These are phyloP conservation scores for Cucumis hystrix DNA, from an alignment of 306 rosid species.

Conservation along the genomic window DNA sequence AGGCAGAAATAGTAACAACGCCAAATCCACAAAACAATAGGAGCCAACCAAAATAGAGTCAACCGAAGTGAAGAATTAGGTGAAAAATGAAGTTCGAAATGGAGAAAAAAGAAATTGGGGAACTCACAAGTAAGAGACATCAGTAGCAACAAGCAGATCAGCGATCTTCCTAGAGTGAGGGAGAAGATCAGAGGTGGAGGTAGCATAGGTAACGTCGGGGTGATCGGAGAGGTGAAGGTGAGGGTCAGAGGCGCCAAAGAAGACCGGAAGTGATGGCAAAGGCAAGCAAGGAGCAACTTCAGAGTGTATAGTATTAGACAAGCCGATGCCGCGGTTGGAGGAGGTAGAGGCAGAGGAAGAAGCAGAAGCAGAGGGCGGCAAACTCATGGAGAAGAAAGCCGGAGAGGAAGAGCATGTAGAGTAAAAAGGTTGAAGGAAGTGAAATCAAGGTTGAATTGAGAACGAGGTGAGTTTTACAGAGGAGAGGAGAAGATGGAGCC, in stretches of 20 bases:
- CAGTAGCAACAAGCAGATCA: slow-evolving; percentile 72
- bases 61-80: slow-evolving; percentile 16
- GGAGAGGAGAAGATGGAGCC: neutral
- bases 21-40: neutral
- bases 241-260: slow-evolving; percentile 66
- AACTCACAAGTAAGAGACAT: slow-evolving; percentile 82
- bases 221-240: slow-evolving; percentile 53
- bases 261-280: slow-evolving; percentile 82
- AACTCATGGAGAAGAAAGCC: slow-evolving; percentile 48
- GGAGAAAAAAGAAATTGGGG: neutral
- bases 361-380: slow-evolving; percentile 8
- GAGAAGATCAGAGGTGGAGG: slow-evolving; percentile 34
- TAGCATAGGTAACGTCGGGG: slow-evolving; percentile 16
- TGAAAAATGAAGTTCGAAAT: neutral
- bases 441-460: slow-evolving; percentile 21
- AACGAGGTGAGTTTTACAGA: slow-evolving; percentile 14
- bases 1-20: neutral
- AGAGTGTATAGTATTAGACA: slow-evolving; percentile 69
- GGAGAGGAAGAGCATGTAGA: slow-evolving; percentile 43
- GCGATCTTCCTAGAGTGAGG: slow-evolving; percentile 66
- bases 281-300: slow-evolving; percentile 89
- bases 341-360: slow-evolving; percentile 10
- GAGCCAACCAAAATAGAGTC: slow-evolving; percentile 1
- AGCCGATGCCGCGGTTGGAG: slow-evolving; percentile 43
- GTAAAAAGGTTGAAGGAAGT: neutral